A percentile compares a stretch with the other conserved stretches of the same genome.
Evolutionary conservation across 805 yeast species (phyloP).

Genomic region (Starmera amethionina): DNA sequence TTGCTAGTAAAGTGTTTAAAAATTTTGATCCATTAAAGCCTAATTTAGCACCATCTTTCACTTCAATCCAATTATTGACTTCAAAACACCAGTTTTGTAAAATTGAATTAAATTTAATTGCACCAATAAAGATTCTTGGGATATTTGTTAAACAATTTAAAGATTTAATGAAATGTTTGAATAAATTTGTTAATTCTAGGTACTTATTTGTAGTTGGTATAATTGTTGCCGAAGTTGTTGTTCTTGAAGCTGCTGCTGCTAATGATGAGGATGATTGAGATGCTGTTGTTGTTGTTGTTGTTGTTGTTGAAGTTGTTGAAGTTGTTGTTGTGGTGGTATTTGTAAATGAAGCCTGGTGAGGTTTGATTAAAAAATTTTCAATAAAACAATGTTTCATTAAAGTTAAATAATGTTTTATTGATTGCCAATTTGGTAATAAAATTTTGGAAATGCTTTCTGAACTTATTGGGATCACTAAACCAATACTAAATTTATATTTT

Average conservation of each 20-base stretch:
- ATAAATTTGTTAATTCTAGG: constrained; percentile 17
- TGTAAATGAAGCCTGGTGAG: background rate
- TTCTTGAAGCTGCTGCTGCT: background rate
- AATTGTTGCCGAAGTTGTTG: background rate
- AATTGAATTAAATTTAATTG: constrained; percentile 18
- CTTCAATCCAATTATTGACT: constrained; percentile 30
- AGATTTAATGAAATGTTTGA: constrained; percentile 21
- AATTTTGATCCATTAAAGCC: constrained; percentile 14
- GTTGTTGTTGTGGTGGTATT: background rate
- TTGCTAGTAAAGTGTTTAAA: constrained; percentile 11
- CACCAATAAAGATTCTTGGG: constrained; percentile 27
- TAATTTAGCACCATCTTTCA: constrained; percentile 29
- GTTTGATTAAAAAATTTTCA: constrained; percentile 9
- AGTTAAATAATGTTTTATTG: constrained; percentile 19
- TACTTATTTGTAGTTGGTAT: constrained; percentile 2
- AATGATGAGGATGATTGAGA: no score
- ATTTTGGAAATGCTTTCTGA: constrained; percentile 17
- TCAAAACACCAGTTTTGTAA: constrained; percentile 29
- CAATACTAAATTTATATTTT: constrained; percentile 22
- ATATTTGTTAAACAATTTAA: constrained; percentile 20
- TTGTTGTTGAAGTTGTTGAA: background rate
- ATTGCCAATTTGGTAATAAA: constrained; percentile 24
- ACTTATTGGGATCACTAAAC: constrained; percentile 20
- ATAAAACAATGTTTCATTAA: constrained; percentile 18
- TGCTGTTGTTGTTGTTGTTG: no score